Conservation (phyloP, 23 red algal species). For the Gracilariopsis chorda region DNA sequence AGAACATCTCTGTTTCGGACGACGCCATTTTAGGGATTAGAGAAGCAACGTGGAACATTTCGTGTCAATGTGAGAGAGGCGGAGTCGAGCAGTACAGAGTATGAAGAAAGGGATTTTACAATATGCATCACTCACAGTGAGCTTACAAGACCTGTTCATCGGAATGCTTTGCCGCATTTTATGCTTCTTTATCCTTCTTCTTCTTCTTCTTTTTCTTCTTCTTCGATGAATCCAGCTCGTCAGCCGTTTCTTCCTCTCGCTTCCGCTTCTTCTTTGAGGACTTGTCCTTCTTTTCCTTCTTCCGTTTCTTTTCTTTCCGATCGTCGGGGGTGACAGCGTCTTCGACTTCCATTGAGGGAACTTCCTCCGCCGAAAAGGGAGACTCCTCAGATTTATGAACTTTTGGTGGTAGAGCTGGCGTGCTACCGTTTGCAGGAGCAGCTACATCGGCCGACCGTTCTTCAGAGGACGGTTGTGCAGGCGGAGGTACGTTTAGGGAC, state of each 20-base stretch:
- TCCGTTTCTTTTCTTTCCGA: background rate
- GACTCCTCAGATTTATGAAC: background rate
- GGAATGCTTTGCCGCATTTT: no score
- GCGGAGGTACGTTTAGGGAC: background rate
- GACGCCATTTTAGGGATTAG: no score
- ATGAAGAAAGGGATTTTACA: no score
- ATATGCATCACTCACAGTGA: no score
- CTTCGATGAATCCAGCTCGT: background rate
- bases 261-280: slow-evolving; percentile 29
- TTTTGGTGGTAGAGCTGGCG: background rate
- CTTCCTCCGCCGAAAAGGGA: background rate
- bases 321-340: background rate
- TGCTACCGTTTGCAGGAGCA: background rate
- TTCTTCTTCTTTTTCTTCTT: slow-evolving; percentile 46
- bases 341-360: slow-evolving; percentile 10
- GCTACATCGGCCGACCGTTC: background rate
- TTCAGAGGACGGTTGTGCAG: background rate
- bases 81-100: no score
- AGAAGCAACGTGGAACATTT: no score
- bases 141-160: no score
- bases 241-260: background rate
- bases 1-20: no score
- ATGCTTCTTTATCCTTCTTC: no score
- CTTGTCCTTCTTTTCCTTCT: slow-evolving; percentile 46
- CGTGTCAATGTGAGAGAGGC: no score